These are phyloP conservation scores for Pichia pseudocactophila DNA, from an alignment of 805 yeast genomes.

Conservation along the genomic window DNA sequence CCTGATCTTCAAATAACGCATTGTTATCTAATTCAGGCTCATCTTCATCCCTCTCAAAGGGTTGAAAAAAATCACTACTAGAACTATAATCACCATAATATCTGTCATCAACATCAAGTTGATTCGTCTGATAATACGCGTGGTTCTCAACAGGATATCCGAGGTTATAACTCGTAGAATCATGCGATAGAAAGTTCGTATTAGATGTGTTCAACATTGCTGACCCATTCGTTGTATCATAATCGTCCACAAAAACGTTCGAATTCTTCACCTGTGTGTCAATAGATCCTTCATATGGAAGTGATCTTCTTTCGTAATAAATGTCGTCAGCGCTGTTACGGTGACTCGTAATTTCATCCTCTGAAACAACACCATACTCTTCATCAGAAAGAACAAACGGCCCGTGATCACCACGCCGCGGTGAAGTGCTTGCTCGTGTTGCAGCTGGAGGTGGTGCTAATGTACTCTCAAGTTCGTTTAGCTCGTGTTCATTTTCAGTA, in stretches of 20 bases:
- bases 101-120: neutral
- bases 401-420: too few relatives aligned
- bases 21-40: slow-evolving; percentile 22
- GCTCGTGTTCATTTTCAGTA: neutral
- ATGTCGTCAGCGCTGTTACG: neutral
- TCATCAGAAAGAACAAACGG: too few relatives aligned
- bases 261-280: neutral
- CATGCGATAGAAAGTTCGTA: slow-evolving; percentile 1
- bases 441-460: too few relatives aligned
- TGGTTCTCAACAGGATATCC: slow-evolving; percentile 7
- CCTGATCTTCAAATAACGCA: slow-evolving; percentile 10
- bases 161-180: neutral
- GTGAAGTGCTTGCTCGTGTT: too few relatives aligned
- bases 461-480: too few relatives aligned
- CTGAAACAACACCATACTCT: too few relatives aligned
- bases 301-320: neutral
- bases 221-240: slow-evolving; percentile 3
- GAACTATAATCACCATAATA: neutral
- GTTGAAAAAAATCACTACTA: slow-evolving; percentile 14
- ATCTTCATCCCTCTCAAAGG: slow-evolving; percentile 23
- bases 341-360: neutral
- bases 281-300: neutral
- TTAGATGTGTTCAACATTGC: slow-evolving; percentile 1
- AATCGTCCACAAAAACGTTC: neutral
- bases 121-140: neutral